Percentiles rank a stretch among this genome's conserved stretches.
These are phyloP conservation scores for Huntiella bhutanensis DNA, from an alignment of 2,329 filamentous ascomycete species.

Conservation along the genomic window DNA sequence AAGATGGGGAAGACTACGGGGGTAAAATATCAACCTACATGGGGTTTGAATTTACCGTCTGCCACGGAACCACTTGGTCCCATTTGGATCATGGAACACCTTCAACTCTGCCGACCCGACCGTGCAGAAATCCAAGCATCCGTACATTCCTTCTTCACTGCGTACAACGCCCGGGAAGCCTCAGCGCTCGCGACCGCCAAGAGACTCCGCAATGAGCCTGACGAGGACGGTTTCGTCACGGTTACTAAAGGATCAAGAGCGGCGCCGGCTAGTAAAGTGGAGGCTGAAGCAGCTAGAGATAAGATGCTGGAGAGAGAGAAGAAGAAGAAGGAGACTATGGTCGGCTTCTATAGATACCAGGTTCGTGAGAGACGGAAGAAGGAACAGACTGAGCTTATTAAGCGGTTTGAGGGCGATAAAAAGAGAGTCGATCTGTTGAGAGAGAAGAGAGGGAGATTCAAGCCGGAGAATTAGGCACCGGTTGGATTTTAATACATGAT, in stretches of 20 bases:
- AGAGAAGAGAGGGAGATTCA: slow-evolving; percentile 44
- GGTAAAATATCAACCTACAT: slow-evolving; percentile 39
- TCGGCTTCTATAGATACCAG: slow-evolving; percentile 75
- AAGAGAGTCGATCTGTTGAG: slow-evolving; percentile 54
- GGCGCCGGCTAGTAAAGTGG: slow-evolving; percentile 56
- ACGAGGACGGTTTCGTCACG: slow-evolving; percentile 90
- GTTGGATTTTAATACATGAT: too few species aligned
- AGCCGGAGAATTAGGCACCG: slow-evolving; percentile 25
- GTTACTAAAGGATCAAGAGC: slow-evolving; percentile 61
- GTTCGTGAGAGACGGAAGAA: slow-evolving; percentile 60
- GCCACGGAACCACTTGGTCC: slow-evolving; percentile 30
- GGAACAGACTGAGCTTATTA: slow-evolving; percentile 47
- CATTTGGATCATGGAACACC: slow-evolving; percentile 43
- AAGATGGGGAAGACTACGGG: slow-evolving; percentile 45
- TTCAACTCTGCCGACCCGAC: slow-evolving; percentile 52
- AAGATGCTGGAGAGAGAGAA: slow-evolving; percentile 44
- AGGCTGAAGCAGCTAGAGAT: slow-evolving; percentile 40
- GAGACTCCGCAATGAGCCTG: slow-evolving; percentile 56
- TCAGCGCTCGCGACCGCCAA: slow-evolving; percentile 43
- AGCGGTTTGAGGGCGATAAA: slow-evolving; percentile 57
- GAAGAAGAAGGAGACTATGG: slow-evolving; percentile 42
- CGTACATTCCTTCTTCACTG: slow-evolving; percentile 70
- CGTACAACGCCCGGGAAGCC: slow-evolving; percentile 55
- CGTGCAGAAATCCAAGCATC: slow-evolving; percentile 43
- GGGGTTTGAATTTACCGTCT: slow-evolving; percentile 45